Conservation (phyloP, 1,139 yeast species). For the Taphrina confusa region DNA sequence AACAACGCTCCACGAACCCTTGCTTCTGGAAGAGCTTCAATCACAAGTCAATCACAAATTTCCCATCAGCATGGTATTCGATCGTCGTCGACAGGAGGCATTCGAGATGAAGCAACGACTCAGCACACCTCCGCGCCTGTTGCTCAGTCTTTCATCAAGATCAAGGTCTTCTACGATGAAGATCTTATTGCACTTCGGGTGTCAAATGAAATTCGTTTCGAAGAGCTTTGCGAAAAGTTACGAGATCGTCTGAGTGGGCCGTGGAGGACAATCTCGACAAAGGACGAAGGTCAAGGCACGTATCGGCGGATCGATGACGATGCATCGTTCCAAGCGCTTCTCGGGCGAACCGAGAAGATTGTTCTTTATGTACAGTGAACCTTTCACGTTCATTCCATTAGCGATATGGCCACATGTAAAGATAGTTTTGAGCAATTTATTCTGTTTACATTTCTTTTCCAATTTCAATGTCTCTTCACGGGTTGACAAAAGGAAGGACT, state of each 20-base stretch:
- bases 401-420: slow-evolving; percentile 8
- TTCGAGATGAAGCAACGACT: not conserved
- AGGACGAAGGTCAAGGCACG: slow-evolving; percentile 44
- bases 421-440: too few relatives aligned
- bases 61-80: not conserved
- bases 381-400: not conserved
- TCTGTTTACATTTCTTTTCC: too few relatives aligned
- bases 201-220: slow-evolving; percentile 59
- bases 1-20: not conserved
- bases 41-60: not conserved
- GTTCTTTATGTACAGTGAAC: slow-evolving; percentile 45
- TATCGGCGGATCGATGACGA: slow-evolving; percentile 44
- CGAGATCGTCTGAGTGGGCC: slow-evolving; percentile 58
- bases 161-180: slow-evolving; percentile 85
- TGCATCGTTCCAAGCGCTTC: slow-evolving; percentile 44
- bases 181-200: slow-evolving; percentile 87
- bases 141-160: slow-evolving; percentile 51
- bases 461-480: too few relatives aligned
- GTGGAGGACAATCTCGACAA: slow-evolving; percentile 44
- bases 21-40: not conserved
- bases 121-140: not conserved
- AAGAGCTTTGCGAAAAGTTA: slow-evolving; percentile 64
- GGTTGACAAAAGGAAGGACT: not conserved
- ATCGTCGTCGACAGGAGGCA: not conserved
- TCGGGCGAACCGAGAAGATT: slow-evolving; percentile 46